These are phyloP conservation scores for Naganishia sp. DNA, from an alignment of 1,284 basidiomycete genomes.

Conservation along the genomic window DNA sequence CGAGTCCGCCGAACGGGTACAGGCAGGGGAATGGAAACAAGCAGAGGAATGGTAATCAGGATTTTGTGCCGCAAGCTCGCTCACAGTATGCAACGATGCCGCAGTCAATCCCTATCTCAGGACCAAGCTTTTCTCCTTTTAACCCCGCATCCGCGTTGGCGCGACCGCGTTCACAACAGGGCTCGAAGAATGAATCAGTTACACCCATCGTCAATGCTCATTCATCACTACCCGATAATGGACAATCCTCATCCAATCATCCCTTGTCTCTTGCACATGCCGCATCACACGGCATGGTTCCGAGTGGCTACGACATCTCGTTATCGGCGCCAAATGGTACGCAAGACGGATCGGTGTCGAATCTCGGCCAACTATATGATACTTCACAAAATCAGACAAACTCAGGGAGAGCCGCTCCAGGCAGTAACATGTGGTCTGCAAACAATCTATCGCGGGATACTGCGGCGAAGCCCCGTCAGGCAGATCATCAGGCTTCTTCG, in stretches of 20 bases:
- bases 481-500: not conserved
- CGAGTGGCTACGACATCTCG: conserved; percentile 23
- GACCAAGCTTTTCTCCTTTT: not conserved
- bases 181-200: not conserved
- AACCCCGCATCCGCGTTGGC: not conserved
- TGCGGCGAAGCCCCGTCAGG: not conserved
- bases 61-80: not conserved
- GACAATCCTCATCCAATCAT: not conserved
- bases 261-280: conserved; percentile 2
- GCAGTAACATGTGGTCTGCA: not conserved
- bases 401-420: no score
- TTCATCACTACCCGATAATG: no score
- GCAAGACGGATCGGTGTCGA: not conserved
- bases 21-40: not conserved
- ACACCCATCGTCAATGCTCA: not conserved
- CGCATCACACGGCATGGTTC: conserved; percentile 8
- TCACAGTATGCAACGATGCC: not conserved
- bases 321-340: not conserved
- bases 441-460: not conserved
- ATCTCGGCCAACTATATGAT: not conserved
- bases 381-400: no score
- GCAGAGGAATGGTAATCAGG: not conserved
- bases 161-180: not conserved
- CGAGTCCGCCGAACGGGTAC: conserved; percentile 24
- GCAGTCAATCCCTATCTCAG: not conserved